Base-by-base conservation (phyloP, 495 filamentous ascomycete species). In the Lophiotrema nucula region DNA sequence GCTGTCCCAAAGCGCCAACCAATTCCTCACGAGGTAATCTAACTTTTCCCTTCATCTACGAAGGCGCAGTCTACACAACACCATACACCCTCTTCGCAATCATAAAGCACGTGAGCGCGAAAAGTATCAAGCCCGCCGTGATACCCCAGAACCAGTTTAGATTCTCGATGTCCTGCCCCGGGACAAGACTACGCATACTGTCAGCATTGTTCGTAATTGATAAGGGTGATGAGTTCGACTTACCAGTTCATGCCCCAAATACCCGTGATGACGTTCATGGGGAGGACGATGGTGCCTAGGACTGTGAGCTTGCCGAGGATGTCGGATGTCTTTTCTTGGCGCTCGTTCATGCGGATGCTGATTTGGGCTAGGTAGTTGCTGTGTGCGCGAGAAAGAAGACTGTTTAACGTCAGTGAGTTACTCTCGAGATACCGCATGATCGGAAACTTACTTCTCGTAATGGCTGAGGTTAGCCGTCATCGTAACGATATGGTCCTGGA, bases 221-320 rank as follows among this genome's bases (percentile, higher is more conserved):
- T 11, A 43, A 18, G 19, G 39, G 6, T 43, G 10, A 13, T 12
- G 10, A 21, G 39, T 43, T 10, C n/a, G n/a, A n/a, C 39, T 21
- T 43, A 43, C 39, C 60, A 63, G 39, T 98, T 98, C 93, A 97
- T 97, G 28, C 93, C 93, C 88, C 93, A 98, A 71, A 98, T 86
- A 63, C 93, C 95, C 23, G 93, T 97, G 61, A 98, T 89, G 72
- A 98, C 92, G 68, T 98, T 98, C 85, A 98, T 92, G 18, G 93
- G 93, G 53, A 98, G 80, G 4, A 98, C 90, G 61, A 98, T 97
- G 8, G 93, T 98, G 62, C 92, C 93, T 2, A 98, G 77, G 1
- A 97, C 95, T 3, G 93, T 98, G 41, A 98, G 80, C 73, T 95
- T 97, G 43, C 92, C 91, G 16, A 98, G 78, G 0, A 96, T 89